phyloP scores from a whole-genome alignment of 83 land plant genomes.

The Larix sibirica region DNA sequence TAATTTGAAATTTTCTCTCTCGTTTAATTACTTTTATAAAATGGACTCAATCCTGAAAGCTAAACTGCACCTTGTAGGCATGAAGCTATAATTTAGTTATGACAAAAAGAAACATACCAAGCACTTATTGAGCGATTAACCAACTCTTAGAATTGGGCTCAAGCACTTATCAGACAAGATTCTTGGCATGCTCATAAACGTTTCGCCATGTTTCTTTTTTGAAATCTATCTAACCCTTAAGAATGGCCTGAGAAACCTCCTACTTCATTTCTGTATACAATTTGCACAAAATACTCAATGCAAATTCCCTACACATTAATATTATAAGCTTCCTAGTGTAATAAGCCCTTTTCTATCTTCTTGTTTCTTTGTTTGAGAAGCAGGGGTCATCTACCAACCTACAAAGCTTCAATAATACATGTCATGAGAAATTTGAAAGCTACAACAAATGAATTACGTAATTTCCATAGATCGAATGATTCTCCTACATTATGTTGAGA shows the following conservation, averaged over 20 bases:
- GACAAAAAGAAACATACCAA: constrained; percentile 33
- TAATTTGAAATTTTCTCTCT: too few relatives aligned
- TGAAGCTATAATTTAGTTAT: background rate
- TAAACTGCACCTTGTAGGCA: background rate
- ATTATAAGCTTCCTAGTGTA: background rate
- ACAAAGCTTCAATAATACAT: too few relatives aligned
- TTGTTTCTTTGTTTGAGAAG: too few relatives aligned
- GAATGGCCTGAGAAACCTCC: constrained; percentile 66
- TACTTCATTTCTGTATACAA: constrained; percentile 60
- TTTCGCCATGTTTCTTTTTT: constrained; percentile 72
- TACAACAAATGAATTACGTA: too few relatives aligned
- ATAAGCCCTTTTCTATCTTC: too few relatives aligned
- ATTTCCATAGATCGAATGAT: too few relatives aligned
- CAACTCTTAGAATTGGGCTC: constrained; percentile 55
- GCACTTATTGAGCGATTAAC: constrained; percentile 65
- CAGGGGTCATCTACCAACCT: too few relatives aligned
- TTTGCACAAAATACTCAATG: too few relatives aligned
- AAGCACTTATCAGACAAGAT: constrained; percentile 57
- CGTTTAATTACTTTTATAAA: background rate
- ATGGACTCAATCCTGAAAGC: background rate
- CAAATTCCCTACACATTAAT: background rate
- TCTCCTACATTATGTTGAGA: too few relatives aligned
- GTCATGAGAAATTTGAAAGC: too few relatives aligned
- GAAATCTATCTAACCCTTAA: constrained; percentile 57
- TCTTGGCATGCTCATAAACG: constrained; percentile 59